A percentile compares a stretch with the other conserved stretches of the same genome.
Conservation (phyloP, 805 yeast genomes). For the Monosporozyma solicola region DNA sequence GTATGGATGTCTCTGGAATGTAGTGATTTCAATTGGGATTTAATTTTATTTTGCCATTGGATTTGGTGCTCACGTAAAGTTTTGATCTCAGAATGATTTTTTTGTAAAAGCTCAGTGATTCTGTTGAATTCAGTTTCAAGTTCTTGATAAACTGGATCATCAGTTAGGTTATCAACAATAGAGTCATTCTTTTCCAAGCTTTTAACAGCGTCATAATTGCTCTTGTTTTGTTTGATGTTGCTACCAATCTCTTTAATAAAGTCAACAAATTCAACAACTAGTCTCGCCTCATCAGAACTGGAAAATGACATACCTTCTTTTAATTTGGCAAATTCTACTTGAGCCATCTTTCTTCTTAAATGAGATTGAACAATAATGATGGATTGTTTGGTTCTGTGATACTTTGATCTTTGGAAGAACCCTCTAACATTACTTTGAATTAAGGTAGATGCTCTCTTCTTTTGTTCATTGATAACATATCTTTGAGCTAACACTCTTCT, state of each 20-base stretch:
- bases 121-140: slow-evolving; percentile 16
- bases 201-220: slow-evolving; percentile 40
- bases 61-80: not conserved
- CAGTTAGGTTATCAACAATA: not conserved
- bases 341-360: slow-evolving; percentile 64
- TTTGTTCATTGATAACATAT: slow-evolving; percentile 37
- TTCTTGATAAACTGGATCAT: slow-evolving; percentile 33
- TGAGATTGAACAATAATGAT: slow-evolving; percentile 62
- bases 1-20: not conserved
- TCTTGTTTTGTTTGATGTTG: slow-evolving; percentile 70
- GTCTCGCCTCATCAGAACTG: slow-evolving; percentile 16
- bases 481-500: slow-evolving; percentile 43
- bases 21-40: not conserved
- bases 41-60: not conserved
- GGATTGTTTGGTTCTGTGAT: slow-evolving; percentile 37
- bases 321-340: slow-evolving; percentile 35
- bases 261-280: slow-evolving; percentile 3
- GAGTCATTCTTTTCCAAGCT: slow-evolving; percentile 27
- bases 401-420: slow-evolving; percentile 40
- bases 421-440: slow-evolving; percentile 69
- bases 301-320: slow-evolving; percentile 4
- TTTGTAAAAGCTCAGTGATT: not conserved
- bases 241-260: slow-evolving; percentile 59
- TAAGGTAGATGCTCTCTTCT: slow-evolving; percentile 47
- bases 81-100: slow-evolving; percentile 1